phyloP scores from a whole-genome alignment of 179 eudicot species.

The Pouteria campechiana region DNA sequence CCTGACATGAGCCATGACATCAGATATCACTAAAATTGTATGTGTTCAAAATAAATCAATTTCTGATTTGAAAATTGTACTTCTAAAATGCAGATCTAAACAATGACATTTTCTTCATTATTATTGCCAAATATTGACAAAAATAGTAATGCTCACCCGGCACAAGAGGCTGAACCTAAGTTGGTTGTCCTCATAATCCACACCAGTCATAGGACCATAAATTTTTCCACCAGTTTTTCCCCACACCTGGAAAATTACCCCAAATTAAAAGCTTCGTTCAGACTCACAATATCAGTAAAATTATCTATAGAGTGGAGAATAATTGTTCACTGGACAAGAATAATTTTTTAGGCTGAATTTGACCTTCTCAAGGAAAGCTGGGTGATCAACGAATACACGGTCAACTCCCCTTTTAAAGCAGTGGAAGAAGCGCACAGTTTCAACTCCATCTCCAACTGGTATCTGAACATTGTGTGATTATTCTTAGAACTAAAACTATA shows the following conservation, averaged over 20 bases:
- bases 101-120: too few relatives aligned
- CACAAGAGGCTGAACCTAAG: slow-evolving; percentile 8
- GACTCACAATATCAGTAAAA: background rate
- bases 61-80: too few relatives aligned
- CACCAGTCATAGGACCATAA: slow-evolving; percentile 9
- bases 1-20: too few relatives aligned
- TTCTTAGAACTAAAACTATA: too few relatives aligned
- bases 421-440: slow-evolving; percentile 14
- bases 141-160: too few relatives aligned
- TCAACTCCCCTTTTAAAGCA: slow-evolving; percentile 13
- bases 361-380: slow-evolving; percentile 11
- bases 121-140: too few relatives aligned
- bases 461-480: slow-evolving; percentile 1
- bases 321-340: too few relatives aligned
- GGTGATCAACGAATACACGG: slow-evolving; percentile 13
- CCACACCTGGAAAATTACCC: slow-evolving; percentile 8
- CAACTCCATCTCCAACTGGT: slow-evolving; percentile 4
- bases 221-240: slow-evolving; percentile 10
- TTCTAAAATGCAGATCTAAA: too few relatives aligned
- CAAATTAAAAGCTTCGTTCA: background rate
- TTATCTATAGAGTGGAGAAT: background rate
- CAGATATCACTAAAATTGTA: too few relatives aligned
- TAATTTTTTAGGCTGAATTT: background rate
- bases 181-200: slow-evolving; percentile 11
- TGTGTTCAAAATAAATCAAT: too few relatives aligned